Base-by-base conservation (phyloP, 2,329 filamentous ascomycete species). In the Fusarium tricinctum region DNA sequence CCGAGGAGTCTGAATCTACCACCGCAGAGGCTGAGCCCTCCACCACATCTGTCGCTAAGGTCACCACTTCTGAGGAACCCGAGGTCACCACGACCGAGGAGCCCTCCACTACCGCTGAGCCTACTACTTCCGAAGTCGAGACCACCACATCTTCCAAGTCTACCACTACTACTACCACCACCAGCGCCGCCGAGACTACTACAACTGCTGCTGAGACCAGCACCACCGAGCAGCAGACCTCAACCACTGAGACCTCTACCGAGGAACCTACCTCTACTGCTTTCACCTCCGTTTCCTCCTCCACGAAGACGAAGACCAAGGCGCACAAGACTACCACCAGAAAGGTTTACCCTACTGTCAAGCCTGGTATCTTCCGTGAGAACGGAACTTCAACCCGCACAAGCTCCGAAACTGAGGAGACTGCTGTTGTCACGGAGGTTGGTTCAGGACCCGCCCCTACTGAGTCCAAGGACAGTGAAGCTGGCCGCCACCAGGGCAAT, bases 361-460 rank as follows among this genome's bases (percentile, higher is more conserved):
- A 66, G 58, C 82, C 82, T 15, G 85, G 82, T 70, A 80, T 88
- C 69, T 88, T 88, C 81, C 84, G 84, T 57, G 84, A 88, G 78
- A 85, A 85, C 57, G 74, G 74, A 65, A 83, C 79, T 19, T 67
- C 73, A 14, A 72, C 74, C 15, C 47, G 71, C 15, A 68, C 63
- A 10, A 28, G 35, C 22, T 22, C 48, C 14, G 26, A 53, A 45
- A 50, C 58, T 12, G 60, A 57, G 32, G 62, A 64, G 22, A 66
- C 75, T 14, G 68, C 73, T 22, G 66, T 71, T 10, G 61, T 73
- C 19, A 67, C 75, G 43, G 58, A 75, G 50, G 61, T 58, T 15
- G 73, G 73, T 14, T 71, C 76, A 22, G 73, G 75, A 70, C 66
- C 76, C 13, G 66, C 76, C 12, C 72, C 81, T 14, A 74, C 74